These are phyloP conservation scores for Austroboletus niveus DNA, from an alignment of 1,284 basidiomycete species.

Conservation along the genomic window DNA sequence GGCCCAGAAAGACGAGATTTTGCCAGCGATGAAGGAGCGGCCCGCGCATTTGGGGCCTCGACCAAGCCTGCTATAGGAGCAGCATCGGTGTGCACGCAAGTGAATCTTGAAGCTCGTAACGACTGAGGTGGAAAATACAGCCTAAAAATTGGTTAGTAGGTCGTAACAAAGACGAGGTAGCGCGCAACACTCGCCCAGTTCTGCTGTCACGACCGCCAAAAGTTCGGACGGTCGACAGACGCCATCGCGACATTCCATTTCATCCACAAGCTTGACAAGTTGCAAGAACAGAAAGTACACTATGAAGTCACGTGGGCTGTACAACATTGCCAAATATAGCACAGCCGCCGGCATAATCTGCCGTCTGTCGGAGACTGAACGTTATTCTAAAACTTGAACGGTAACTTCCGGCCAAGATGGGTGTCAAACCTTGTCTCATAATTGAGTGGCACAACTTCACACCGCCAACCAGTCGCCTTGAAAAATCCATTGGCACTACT, in stretches of 20 bases:
- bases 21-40: not conserved
- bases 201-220: conserved; percentile 30
- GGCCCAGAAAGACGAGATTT: not conserved
- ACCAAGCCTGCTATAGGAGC: conserved; percentile 1
- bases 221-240: conserved; percentile 39
- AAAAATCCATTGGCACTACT: conserved; percentile 86
- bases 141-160: conserved; percentile 6
- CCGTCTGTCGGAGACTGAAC: conserved; percentile 26
- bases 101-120: conserved; percentile 5
- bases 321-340: not conserved
- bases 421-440: conserved; percentile 24
- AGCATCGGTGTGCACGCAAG: not conserved
- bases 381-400: conserved; percentile 29
- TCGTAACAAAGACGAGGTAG: not conserved
- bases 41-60: not conserved
- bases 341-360: conserved; percentile 8
- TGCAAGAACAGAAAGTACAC: not conserved
- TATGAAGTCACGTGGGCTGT: conserved; percentile 8
- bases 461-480: conserved; percentile 55
- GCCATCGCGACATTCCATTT: conserved; percentile 58
- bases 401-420: conserved; percentile 12
- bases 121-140: not conserved
- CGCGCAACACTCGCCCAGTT: conserved; percentile 8
- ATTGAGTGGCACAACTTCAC: conserved; percentile 8
- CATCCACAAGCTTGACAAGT: conserved; percentile 26